Evolutionary conservation across 2,329 filamentous ascomycete species (phyloP).

Genomic region (Akanthomyces uredinophilus): DNA sequence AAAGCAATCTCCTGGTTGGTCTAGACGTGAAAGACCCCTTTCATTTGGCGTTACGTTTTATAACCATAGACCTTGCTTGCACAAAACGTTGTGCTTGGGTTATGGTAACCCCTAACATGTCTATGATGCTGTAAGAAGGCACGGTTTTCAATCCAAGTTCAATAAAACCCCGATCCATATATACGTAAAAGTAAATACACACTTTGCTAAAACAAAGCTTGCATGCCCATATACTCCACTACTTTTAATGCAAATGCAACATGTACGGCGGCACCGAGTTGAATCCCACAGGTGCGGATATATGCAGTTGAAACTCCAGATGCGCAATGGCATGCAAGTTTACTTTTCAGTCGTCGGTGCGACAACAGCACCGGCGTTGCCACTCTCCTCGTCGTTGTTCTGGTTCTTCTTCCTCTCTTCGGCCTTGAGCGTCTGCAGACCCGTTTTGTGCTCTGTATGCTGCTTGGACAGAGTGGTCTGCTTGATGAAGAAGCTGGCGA

Average conservation of each 20-base stretch:
- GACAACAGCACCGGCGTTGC: neutral
- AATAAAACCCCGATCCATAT: neutral
- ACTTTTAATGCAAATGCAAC: neutral
- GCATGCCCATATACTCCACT: neutral
- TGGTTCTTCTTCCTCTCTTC: conserved; percentile 13
- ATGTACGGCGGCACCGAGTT: neutral
- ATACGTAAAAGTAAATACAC: neutral
- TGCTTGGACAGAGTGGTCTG: conserved; percentile 48
- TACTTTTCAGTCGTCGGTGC: neutral
- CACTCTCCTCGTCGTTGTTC: conserved; percentile 4
- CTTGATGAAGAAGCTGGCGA: conserved; percentile 43
- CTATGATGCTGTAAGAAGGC: too few species aligned
- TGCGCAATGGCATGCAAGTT: neutral
- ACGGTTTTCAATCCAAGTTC: neutral
- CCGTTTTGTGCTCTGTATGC: conserved; percentile 55
- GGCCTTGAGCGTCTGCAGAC: conserved; percentile 39
- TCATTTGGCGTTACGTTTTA: too few species aligned
- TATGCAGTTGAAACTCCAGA: neutral
- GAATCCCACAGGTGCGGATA: neutral
- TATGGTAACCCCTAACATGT: too few species aligned
- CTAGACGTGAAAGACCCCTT: too few species aligned
- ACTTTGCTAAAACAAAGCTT: neutral
- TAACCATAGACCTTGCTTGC: too few species aligned
- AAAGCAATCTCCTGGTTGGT: too few species aligned
- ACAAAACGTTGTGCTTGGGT: too few species aligned